Evolutionary conservation across 2,329 filamentous ascomycete genomes (phyloP), one percentile per base, ranked within the genome.

Genomic region (Pseudonectria foliicola): DNA sequence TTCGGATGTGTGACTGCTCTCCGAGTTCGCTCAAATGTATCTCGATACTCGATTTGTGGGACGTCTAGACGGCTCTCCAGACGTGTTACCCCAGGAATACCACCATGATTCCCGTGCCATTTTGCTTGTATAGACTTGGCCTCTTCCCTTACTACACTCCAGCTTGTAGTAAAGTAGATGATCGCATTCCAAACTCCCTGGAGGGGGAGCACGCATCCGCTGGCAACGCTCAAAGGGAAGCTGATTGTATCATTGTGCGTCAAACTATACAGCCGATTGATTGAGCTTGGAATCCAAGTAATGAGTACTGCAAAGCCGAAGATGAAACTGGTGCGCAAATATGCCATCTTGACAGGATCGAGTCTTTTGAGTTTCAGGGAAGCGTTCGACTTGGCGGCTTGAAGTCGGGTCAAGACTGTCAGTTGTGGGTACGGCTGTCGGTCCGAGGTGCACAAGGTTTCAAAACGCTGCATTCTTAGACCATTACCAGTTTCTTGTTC

Each of bases 141-240:
- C 29, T 55, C 57, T n/a, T 52, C 55, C 27, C 46, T 27, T 8
- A 62, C 44, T 1, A 41, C 49, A 11, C 43, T 48, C 71, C 68
- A 75, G 45, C 68, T 84, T 2, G 82, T 84, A 3, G 72, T 75
- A 41, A 83, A 73, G 57, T 86, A 90, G 33, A 90, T 85, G 31
- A 85, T 60, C 24, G 80, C 73, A 51, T 90, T 90, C 83, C 84
- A 89, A 31, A 87, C 75, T 1, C 85, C 85, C 55, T 90, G 85
- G 0, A 87, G 66, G 0, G 85, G 83, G 4, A 90, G 65, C 0
- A 89, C 83, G 10, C 84, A 68, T 3, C 80, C 79, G 15, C 81
- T 80, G 1, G 76, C 73, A 25, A 85, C 70, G 52, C 82, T 82
- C 27, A 89, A 69, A 3, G 67, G 69, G 52, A 80, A 89, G 48